These are phyloP conservation scores for Cladosporium cucumerinum DNA, from an alignment of 2,329 filamentous ascomycete genomes.

Conservation along the genomic window DNA sequence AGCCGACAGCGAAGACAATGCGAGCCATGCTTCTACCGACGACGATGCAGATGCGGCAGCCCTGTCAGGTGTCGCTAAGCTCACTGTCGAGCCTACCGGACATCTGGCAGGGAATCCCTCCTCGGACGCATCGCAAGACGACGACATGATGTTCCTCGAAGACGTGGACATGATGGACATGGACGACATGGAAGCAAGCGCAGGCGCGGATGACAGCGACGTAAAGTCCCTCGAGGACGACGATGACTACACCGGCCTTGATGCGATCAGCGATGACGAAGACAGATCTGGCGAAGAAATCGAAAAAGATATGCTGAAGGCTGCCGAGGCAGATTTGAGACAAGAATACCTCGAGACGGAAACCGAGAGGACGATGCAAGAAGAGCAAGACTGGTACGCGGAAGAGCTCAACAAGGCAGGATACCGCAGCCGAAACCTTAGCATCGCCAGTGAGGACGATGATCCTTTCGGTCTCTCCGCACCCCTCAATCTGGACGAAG, in stretches of 20 bases:
- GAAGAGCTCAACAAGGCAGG: conserved; percentile 15
- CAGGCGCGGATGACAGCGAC: conserved; percentile 21
- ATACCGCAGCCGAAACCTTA: conserved; percentile 10
- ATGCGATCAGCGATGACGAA: conserved; percentile 30
- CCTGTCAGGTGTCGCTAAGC: conserved; percentile 30
- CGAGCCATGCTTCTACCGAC: conserved; percentile 21
- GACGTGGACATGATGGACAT: conserved; percentile 25
- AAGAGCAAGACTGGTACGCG: conserved; percentile 11
- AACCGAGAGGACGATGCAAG: conserved; percentile 11
- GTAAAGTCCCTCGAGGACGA: conserved; percentile 18
- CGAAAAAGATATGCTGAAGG: conserved; percentile 26
- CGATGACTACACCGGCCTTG: conserved; percentile 32
- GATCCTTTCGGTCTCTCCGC: conserved; percentile 21
- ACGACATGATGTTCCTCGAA: conserved; percentile 20
- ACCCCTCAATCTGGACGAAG: conserved; percentile 25
- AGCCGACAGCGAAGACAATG: conserved; percentile 22
- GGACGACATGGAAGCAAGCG: conserved; percentile 20
- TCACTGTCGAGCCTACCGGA: conserved; percentile 20
- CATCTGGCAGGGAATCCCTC: conserved; percentile 28
- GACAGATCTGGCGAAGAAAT: conserved; percentile 28
- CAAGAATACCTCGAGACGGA: conserved; percentile 30
- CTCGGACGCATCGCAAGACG: conserved; percentile 18
- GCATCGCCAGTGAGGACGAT: conserved; percentile 19
- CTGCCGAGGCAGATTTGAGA: conserved; percentile 29
- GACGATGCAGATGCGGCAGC: conserved; percentile 31